Percentiles rank a stretch among this genome's conserved stretches.
These are phyloP conservation scores for Metschnikowia rubicola DNA, from an alignment of 805 yeast genomes.

Conservation along the genomic window DNA sequence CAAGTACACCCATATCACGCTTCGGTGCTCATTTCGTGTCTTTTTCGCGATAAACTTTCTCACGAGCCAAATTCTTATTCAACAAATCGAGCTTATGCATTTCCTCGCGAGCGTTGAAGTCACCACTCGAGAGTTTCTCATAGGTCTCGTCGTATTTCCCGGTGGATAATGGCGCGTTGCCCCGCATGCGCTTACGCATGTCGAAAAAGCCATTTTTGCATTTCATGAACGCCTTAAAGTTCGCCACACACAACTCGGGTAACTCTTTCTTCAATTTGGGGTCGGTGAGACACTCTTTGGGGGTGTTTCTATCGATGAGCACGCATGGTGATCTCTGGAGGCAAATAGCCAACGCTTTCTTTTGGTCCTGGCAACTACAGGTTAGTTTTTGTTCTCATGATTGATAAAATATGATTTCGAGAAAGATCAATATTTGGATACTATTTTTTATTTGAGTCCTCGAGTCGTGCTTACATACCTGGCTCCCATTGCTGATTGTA, in stretches of 20 bases:
- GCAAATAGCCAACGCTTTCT: conserved; percentile 93
- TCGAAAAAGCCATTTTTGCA: conserved; percentile 90
- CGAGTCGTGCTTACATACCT: conserved; percentile 5
- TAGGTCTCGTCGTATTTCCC: conserved; percentile 90
- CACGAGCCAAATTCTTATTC: conserved; percentile 46
- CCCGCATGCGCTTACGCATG: conserved; percentile 86
- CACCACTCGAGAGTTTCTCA: conserved; percentile 72
- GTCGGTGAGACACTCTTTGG: conserved; percentile 79
- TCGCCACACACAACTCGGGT: conserved; percentile 86
- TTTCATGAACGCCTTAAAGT: conserved; percentile 80
- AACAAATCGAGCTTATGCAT: conserved; percentile 64
- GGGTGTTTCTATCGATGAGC: conserved; percentile 81
- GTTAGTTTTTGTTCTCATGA: not conserved
- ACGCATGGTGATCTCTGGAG: conserved; percentile 96
- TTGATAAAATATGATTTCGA: not conserved
- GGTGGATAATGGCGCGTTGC: conserved; percentile 89
- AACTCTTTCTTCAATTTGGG: conserved; percentile 72
- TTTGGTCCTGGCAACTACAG: conserved; percentile 84
- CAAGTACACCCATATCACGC: not conserved
- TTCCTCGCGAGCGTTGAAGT: conserved; percentile 80
- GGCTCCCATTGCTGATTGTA: conserved; percentile 8
- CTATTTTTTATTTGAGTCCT: not conserved
- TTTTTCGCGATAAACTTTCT: conserved; percentile 26
- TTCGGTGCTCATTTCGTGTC: conserved; percentile 24
- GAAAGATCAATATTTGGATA: too few relatives aligned